Evolutionary conservation across 2,329 filamentous ascomycete genomes (phyloP).

Genomic region (Xylariaceae sp.): DNA sequence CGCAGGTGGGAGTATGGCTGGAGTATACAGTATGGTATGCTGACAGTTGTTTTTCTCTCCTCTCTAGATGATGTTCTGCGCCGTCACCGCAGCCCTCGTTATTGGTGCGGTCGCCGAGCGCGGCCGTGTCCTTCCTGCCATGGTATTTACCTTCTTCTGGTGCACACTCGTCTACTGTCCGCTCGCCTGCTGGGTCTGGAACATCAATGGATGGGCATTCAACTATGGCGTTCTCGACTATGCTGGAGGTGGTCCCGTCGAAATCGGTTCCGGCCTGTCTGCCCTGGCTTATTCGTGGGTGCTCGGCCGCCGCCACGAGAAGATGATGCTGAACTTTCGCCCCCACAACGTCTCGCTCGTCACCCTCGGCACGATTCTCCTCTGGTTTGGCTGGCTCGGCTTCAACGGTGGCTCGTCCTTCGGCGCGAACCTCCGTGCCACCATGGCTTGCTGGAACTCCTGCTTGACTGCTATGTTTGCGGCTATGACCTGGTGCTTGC

Average conservation of each 20-base stretch:
- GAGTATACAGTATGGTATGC: neutral
- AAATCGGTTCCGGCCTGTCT: constrained; percentile 90
- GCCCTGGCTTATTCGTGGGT: constrained; percentile 95
- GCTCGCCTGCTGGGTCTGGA: constrained; percentile 95
- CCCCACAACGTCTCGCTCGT: constrained; percentile 98
- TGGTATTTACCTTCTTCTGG: constrained; percentile 97
- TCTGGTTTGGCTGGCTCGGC: constrained; percentile 98
- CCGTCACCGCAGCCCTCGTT: constrained; percentile 85
- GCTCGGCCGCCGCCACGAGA: constrained; percentile 92
- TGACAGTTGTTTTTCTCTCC: constrained; percentile 5
- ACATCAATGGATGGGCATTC: constrained; percentile 87
- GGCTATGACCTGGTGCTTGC: constrained; percentile 87
- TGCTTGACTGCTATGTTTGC: constrained; percentile 91
- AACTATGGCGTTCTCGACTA: constrained; percentile 93
- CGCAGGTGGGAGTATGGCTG: neutral
- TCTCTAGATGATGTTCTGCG: constrained; percentile 89
- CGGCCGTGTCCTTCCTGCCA: constrained; percentile 83
- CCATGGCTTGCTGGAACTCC: constrained; percentile 97
- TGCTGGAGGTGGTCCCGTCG: constrained; percentile 92
- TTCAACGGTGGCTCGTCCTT: constrained; percentile 98
- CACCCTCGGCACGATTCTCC: constrained; percentile 87
- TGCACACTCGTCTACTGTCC: constrained; percentile 97
- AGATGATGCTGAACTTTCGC: constrained; percentile 99
- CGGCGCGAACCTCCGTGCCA: constrained; percentile 87
- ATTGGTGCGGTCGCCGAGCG: constrained; percentile 92